These are phyloP conservation scores for Tuber microsphaerosporum DNA, from an alignment of 495 filamentous ascomycete genomes.

Conservation along the genomic window DNA sequence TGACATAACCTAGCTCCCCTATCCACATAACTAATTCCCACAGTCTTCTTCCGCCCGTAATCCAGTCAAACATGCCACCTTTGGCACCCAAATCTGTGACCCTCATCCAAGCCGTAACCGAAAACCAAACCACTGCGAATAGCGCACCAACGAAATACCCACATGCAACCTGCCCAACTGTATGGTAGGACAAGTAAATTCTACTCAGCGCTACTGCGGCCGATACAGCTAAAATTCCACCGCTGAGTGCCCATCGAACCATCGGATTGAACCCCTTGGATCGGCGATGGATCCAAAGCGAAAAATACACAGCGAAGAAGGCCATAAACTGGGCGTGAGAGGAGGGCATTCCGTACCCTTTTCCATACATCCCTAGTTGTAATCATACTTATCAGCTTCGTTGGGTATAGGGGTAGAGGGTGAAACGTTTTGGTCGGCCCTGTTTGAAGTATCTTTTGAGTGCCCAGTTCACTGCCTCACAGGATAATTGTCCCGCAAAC, in stretches of 20 bases:
- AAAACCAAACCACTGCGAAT: conserved; percentile 74
- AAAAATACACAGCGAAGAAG: conserved; percentile 77
- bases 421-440: conserved; percentile 67
- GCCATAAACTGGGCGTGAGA: conserved; percentile 91
- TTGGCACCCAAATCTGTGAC: conserved; percentile 50
- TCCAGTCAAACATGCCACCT: conserved; percentile 66
- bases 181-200: conserved; percentile 92
- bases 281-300: conserved; percentile 69
- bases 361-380: conserved; percentile 65
- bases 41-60: conserved; percentile 53
- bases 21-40: conserved; percentile 64
- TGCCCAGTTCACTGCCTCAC: conserved; percentile 85
- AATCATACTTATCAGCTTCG: conserved; percentile 5
- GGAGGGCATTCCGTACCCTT: conserved; percentile 98
- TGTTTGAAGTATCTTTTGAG: conserved; percentile 89
- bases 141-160: conserved; percentile 64
- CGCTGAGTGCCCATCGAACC: conserved; percentile 13
- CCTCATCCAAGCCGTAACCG: conserved; percentile 57
- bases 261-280: conserved; percentile 46
- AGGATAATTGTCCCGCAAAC: conserved; percentile 84
- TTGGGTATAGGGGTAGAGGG: not conserved
- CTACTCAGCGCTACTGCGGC: conserved; percentile 67
- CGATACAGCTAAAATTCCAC: conserved; percentile 46
- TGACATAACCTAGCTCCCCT: conserved; percentile 58
- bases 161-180: conserved; percentile 73